Evolutionary conservation across 108 stramenopile genomes (phyloP), one percentile per base, ranked within the genome.

Genomic region (Cafeteria roenbergensis): DNA sequence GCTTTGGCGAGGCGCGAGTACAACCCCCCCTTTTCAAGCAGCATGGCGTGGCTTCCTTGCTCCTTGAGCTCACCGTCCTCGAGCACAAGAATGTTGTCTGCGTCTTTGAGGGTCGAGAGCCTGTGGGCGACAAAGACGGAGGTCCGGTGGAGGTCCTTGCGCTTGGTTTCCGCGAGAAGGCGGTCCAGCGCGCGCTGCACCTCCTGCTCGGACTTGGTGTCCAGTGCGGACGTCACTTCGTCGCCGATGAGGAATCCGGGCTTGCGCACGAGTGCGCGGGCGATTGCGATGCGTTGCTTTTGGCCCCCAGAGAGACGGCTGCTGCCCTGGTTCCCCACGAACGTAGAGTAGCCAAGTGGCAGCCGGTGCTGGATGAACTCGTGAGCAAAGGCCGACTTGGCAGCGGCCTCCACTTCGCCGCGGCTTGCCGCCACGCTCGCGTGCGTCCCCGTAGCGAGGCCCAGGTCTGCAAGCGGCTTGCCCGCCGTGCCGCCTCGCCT

Each of bases 271-370:
- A 92, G 64, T 0, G 91, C 91, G 55, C 95, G 74, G 9, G 95
- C 95, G 71, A 92, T 88, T 12, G 89, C 87, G 50, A 88, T 84
- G 48, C 90, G 76, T 67, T 92, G 90, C 29, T 88, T 90, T 57
- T 93, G 90, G 9, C 92, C 92, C 2, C 95, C 95, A 22, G 73
- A 75, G 1, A 84, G 71, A 22, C 30, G 34, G 20, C 31, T 51
- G 24, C 77, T 74, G 51, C 79, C 74, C 32, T 73, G 59, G n/a
- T n/a, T 35, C 66, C 48, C 48, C 48, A 59, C 55, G 1, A 21
- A 25, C 17, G 54, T 66, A 29, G 36, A 27, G 54, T 36, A 61
- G 17, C n/a, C n/a, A 22, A n/a, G 22, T 28, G 36, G 1, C 4
- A 55, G 25, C 0, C n/a, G n/a, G 29, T 1, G 28, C 51, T 27